Conservation (phyloP, 2,329 filamentous ascomycete genomes). For the Xylaria sp. region DNA sequence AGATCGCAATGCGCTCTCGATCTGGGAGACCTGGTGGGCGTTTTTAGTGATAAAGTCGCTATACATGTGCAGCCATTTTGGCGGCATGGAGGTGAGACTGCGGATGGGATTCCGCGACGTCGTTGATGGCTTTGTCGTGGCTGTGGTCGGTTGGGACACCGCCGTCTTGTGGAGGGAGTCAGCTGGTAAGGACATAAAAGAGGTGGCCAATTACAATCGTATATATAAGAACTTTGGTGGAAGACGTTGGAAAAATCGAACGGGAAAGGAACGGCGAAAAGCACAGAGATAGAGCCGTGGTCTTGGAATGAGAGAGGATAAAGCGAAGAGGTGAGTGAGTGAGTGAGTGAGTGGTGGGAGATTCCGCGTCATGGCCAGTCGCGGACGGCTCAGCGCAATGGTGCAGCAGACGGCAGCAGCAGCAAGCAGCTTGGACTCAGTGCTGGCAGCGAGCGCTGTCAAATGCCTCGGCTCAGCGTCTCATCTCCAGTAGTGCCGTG, state of each 20-base stretch:
- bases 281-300: too few species aligned
- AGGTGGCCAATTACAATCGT: neutral
- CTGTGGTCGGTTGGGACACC: slow-evolving; percentile 26
- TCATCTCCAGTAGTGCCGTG: neutral
- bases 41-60: slow-evolving; percentile 95
- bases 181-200: slow-evolving; percentile 31
- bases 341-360: neutral
- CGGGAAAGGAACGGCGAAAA: slow-evolving; percentile 6
- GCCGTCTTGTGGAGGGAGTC: slow-evolving; percentile 31
- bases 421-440: too few species aligned
- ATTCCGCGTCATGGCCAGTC: slow-evolving; percentile 12
- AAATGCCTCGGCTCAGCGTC: slow-evolving; percentile 10
- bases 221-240: neutral
- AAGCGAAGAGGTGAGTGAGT: neutral
- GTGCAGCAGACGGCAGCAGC: neutral
- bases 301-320: neutral
- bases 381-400: neutral
- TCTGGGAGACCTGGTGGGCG: slow-evolving; percentile 88
- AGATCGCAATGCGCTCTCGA: slow-evolving; percentile 90
- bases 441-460: neutral
- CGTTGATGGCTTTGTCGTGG: neutral
- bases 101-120: slow-evolving; percentile 42
- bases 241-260: neutral
- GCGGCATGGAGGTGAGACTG: slow-evolving; percentile 61
- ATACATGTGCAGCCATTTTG: slow-evolving; percentile 74